Conservation (phyloP, 148 eudicot species). For the Camellia lanceoleosa region DNA sequence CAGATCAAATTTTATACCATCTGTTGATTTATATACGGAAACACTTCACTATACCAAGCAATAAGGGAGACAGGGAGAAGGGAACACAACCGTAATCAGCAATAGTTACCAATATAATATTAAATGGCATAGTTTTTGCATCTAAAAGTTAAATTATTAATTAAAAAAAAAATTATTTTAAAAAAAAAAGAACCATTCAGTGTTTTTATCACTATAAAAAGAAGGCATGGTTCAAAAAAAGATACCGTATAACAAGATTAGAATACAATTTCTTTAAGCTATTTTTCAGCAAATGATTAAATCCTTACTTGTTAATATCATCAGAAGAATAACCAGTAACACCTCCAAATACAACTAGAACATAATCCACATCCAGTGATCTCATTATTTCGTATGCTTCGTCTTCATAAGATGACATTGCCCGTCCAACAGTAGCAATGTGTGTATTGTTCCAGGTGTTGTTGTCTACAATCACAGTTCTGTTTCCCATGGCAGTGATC, state of each 20-base stretch:
- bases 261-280: constrained; percentile 8
- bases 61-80: not conserved
- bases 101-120: not conserved
- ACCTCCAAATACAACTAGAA: constrained; percentile 95
- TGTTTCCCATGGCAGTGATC: constrained; percentile 97
- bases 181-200: not conserved
- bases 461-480: constrained; percentile 96
- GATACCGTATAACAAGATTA: not conserved
- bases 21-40: not conserved
- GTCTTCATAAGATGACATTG: constrained; percentile 97
- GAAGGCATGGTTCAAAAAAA: not conserved
- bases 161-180: no score
- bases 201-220: not conserved
- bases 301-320: constrained; percentile 91
- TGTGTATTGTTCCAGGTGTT: constrained; percentile 99
- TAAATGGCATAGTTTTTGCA: not conserved
- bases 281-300: not conserved
- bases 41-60: not conserved
- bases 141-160: not conserved
- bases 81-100: no score
- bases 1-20: not conserved
- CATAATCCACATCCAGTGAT: constrained; percentile 96
- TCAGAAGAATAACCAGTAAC: constrained; percentile 98
- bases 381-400: constrained; percentile 96
- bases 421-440: constrained; percentile 97